A percentile compares a stretch with the other conserved stretches of the same genome.
phyloP scores from a whole-genome alignment of 2,329 filamentous ascomycete species.

The Cladosporium sp. region DNA sequence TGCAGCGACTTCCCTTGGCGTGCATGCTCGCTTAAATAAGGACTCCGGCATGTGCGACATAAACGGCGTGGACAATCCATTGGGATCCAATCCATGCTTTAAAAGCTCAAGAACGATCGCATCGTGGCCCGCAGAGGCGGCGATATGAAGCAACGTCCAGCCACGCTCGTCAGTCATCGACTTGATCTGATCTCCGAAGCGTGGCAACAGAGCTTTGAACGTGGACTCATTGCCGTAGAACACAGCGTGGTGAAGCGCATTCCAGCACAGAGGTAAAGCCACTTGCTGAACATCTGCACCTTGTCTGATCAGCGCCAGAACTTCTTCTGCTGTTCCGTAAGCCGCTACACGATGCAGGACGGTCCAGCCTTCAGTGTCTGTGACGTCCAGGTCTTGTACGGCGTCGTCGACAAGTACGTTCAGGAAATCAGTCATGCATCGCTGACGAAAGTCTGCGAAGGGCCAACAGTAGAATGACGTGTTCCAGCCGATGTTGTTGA shows the following conservation, averaged over 20 bases:
- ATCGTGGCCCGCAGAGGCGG: neutral
- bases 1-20: neutral
- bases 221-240: neutral
- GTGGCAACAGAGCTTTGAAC: neutral
- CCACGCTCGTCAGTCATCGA: neutral
- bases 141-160: neutral
- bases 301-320: neutral
- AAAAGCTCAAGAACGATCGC: neutral
- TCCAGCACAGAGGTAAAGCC: neutral
- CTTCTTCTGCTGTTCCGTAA: neutral
- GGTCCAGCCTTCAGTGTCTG: neutral
- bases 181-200: neutral
- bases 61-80: neutral
- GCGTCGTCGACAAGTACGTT: neutral
- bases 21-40: neutral
- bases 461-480: neutral
- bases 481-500: neutral
- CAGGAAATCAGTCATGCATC: neutral
- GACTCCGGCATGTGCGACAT: neutral
- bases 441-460: neutral
- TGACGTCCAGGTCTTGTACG: neutral
- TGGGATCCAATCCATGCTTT: neutral
- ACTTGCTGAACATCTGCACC: neutral
- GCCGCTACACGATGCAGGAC: neutral
- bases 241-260: neutral